phyloP scores from a whole-genome alignment of 495 filamentous ascomycete genomes.

The Evernia prunastri region DNA sequence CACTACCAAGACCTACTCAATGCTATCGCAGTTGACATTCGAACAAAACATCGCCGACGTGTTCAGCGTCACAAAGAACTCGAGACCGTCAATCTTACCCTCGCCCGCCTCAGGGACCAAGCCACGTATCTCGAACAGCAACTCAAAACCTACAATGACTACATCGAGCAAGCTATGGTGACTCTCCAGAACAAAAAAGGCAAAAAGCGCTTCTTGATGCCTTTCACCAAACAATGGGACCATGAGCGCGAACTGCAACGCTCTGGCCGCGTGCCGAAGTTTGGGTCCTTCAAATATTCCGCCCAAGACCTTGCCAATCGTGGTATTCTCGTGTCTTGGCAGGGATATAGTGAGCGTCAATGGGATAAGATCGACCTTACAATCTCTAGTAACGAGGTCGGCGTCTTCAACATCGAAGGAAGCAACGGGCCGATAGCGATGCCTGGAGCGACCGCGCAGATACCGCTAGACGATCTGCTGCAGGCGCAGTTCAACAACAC shows the following conservation, averaged over 20 bases:
- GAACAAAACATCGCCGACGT: conserved; percentile 87
- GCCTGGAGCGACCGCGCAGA: conserved; percentile 81
- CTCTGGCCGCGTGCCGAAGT: conserved; percentile 86
- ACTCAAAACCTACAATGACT: conserved; percentile 95
- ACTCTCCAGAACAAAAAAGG: conserved; percentile 98
- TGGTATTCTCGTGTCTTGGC: conserved; percentile 84
- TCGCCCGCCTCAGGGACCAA: conserved; percentile 81
- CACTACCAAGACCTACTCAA: conserved; percentile 96
- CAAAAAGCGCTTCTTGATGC: conserved; percentile 89
- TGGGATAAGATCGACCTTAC: conserved; percentile 91
- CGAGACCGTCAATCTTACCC: conserved; percentile 78
- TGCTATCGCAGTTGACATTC: conserved; percentile 92
- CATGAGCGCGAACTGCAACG: conserved; percentile 92
- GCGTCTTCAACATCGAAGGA: conserved; percentile 88
- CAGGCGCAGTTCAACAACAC: conserved; percentile 96
- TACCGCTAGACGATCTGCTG: conserved; percentile 87
- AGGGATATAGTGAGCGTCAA: conserved; percentile 75
- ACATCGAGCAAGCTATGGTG: conserved; percentile 97
- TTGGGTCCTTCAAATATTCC: conserved; percentile 94
- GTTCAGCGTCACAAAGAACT: conserved; percentile 86
- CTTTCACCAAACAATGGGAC: conserved; percentile 98
- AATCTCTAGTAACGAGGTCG: conserved; percentile 89
- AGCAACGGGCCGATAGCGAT: conserved; percentile 92
- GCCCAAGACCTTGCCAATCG: conserved; percentile 84
- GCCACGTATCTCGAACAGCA: conserved; percentile 88